Base-by-base conservation (phyloP, 371 early-diverging fungal species). In the Actinomucor elegans region DNA sequence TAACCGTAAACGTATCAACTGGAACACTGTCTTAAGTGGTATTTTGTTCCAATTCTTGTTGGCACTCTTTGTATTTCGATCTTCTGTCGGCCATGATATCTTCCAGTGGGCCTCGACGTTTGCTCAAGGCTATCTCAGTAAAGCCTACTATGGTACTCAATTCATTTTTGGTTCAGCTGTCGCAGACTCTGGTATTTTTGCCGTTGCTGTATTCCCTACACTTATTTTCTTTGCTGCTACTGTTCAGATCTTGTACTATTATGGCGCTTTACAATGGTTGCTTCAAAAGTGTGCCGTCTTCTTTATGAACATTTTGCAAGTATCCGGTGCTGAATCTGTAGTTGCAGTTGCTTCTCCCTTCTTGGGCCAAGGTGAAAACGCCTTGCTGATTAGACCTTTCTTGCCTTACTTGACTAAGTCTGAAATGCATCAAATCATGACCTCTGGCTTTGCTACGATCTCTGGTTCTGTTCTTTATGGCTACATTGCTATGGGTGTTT, bases 361-460 rank as follows among this genome's bases (percentile, higher is more conserved):
- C 55, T 67, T 90, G 47, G 95, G 95, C 14, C 88, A 90, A 79
- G 80, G 86, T 52, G 96, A 95, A 71, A 88, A 88, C 40, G 91
- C 90, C 4, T 72, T 95, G 52, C 67, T 95, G 38, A 89, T 94
- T 48, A 79, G 80, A 32, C 92, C 93, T 36, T 92, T 90, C 62
- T 67, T 95, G 23, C 84, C 86, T 29, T 85, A 84, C 64, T 87
- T 94, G 92, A 95, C 96, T 20, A 70, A 63, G 5, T 84, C 93
- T 2, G 96, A 95, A 71, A 62, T 95, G 55, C 94, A 94, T 69
- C 84, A 92, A 45, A 83, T 87, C 76, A 88, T 95, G 92, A 84
- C 88, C n/a, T 91, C 92, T 41, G 94, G 94, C 31, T 94, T 94
- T 73, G 86, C 94, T 18, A 94, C 94, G 48, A 86, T 92, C 55